Evolutionary conservation across 140 eudicot genomes (phyloP).

Genomic region (Cichorium intybus): DNA sequence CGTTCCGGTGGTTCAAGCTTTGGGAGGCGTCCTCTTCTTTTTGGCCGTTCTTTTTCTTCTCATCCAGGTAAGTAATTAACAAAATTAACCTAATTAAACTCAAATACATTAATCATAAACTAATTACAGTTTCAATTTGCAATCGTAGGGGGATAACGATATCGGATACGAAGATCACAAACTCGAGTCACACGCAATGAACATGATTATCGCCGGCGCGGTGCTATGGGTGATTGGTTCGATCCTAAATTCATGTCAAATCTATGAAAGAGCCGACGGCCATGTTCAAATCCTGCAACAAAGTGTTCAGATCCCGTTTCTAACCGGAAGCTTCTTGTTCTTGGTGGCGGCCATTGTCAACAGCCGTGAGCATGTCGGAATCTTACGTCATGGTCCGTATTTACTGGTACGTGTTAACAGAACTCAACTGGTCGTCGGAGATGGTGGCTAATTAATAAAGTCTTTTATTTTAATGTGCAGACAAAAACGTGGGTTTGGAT

Average conservation of each 20-base stretch:
- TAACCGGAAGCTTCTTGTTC: constrained; percentile 73
- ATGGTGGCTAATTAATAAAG: neutral
- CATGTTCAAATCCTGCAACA: constrained; percentile 86
- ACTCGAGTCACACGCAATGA: constrained; percentile 61
- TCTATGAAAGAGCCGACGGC: constrained; percentile 91
- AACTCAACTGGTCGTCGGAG: neutral
- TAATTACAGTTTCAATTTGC: neutral
- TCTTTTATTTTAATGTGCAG: constrained; percentile 35
- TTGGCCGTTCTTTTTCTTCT: constrained; percentile 61
- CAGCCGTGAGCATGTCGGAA: constrained; percentile 39
- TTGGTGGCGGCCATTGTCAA: constrained; percentile 62
- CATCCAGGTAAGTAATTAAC: constrained; percentile 43
- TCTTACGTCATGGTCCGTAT: constrained; percentile 19
- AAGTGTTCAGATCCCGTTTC: constrained; percentile 75
- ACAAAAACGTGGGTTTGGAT: constrained; percentile 60
- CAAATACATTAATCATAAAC: neutral
- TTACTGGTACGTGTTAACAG: constrained; percentile 43
- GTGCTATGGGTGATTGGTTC: constrained; percentile 82
- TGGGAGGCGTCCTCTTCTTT: constrained; percentile 51
- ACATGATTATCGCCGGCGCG: constrained; percentile 70
- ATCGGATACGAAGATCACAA: constrained; percentile 30
- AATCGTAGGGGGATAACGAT: constrained; percentile 53
- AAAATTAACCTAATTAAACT: neutral
- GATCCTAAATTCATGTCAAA: constrained; percentile 74
- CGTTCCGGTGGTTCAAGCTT: constrained; percentile 59